Percentiles rank a stretch among this genome's conserved stretches.
Evolutionary conservation across 208 protist genomes (phyloP).

Genomic region (Crithidia bombi): DNA sequence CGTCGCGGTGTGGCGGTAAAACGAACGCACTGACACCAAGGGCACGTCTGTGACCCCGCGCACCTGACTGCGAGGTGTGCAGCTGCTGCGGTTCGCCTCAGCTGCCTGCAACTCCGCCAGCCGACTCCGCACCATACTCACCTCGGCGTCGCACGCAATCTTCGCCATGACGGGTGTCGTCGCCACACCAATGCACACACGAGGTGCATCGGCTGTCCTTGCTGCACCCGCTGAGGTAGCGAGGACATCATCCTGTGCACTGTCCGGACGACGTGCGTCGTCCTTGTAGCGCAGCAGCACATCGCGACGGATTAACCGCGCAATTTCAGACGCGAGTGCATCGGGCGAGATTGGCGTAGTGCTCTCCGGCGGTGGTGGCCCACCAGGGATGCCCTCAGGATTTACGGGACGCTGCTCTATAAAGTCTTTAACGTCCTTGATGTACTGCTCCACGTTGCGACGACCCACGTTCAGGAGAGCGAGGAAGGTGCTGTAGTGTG

Average conservation of each 20-base stretch:
- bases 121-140: conserved; percentile 23
- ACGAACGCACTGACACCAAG: conserved; percentile 56
- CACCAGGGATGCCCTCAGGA: conserved; percentile 27
- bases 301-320: conserved; percentile 40
- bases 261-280: too few relatives aligned
- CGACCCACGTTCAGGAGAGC: conserved; percentile 34
- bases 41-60: background rate
- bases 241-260: background rate
- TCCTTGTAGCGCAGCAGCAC: conserved; percentile 29
- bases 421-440: conserved; percentile 30
- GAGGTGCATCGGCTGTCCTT: background rate
- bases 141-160: conserved; percentile 79
- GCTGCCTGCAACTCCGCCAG: background rate
- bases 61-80: background rate
- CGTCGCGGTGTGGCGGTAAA: conserved; percentile 46
- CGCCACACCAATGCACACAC: conserved; percentile 74
- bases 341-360: conserved; percentile 40
- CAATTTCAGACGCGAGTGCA: conserved; percentile 44
- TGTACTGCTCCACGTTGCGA: conserved; percentile 41
- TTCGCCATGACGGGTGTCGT: conserved; percentile 74
- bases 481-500: conserved; percentile 47
- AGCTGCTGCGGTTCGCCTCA: background rate
- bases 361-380: conserved; percentile 15
- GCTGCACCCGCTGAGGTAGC: background rate
- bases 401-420: conserved; percentile 24